phyloP scores from a whole-genome alignment of 176 grass and related monocot species.

The Raddia distichophylla region DNA sequence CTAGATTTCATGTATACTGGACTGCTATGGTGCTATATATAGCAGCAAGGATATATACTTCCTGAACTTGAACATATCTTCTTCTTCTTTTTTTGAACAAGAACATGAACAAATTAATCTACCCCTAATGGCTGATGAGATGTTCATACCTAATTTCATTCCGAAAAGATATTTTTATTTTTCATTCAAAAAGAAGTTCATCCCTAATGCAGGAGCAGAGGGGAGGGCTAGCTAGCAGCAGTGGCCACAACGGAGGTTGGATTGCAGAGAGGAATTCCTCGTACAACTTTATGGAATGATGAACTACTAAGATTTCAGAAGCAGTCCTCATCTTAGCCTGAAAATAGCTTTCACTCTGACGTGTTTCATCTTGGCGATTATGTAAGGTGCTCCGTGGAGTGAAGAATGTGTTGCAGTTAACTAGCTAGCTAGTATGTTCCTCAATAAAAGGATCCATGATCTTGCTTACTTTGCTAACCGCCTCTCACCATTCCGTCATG shows the following conservation, averaged over 20 bases:
- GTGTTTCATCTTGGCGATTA: not conserved
- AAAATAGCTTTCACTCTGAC: conserved; percentile 9
- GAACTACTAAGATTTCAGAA: not conserved
- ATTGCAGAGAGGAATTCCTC: conserved; percentile 51
- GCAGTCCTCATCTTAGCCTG: not conserved
- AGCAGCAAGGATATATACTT: not conserved
- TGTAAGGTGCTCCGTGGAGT: not conserved
- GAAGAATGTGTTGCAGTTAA: conserved; percentile 40
- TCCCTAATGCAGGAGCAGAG: conserved; percentile 53
- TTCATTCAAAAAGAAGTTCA: not conserved
- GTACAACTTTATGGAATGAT: conserved; percentile 55
- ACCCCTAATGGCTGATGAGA: not conserved
- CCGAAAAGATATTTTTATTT: too few relatives aligned
- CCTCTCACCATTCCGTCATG: not conserved
- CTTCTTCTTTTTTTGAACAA: too few relatives aligned
- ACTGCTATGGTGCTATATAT: not conserved
- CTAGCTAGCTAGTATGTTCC: conserved; percentile 16
- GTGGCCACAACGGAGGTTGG: conserved; percentile 40
- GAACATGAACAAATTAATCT: not conserved
- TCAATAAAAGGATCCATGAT: conserved; percentile 39
- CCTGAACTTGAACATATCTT: too few relatives aligned
- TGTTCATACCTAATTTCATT: not conserved
- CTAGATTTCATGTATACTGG: not conserved
- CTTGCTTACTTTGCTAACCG: conserved; percentile 1
- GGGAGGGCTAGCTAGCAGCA: conserved; percentile 46